Percentiles rank a stretch among this genome's conserved stretches.
Conservation (phyloP, 1,139 yeast genomes). For the Blastobotrys niveus region DNA sequence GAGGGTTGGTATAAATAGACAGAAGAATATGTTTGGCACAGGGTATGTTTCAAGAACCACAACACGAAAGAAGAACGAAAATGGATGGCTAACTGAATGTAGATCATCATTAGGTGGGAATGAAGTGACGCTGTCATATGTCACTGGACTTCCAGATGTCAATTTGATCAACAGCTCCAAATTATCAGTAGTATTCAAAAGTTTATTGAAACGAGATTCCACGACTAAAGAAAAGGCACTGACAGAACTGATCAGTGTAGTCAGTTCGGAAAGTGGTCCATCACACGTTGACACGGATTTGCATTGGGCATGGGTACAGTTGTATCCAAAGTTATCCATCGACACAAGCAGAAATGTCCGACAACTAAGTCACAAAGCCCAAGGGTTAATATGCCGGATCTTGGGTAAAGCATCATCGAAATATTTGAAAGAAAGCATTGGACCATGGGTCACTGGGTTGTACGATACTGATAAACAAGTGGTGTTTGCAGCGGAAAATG, state of each 20-base stretch:
- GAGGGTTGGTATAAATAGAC: not conserved
- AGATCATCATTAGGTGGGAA: conserved; percentile 31
- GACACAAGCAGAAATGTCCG: conserved; percentile 68
- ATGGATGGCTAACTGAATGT: not conserved
- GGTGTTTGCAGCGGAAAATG: conserved; percentile 44
- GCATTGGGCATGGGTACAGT: conserved; percentile 66
- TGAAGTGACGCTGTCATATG: conserved; percentile 65
- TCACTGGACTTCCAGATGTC: conserved; percentile 74
- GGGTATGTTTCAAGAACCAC: conserved; percentile 4
- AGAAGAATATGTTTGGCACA: conserved; percentile 5
- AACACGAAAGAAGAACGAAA: not conserved
- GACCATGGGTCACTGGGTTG: conserved; percentile 65
- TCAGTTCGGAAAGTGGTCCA: conserved; percentile 22
- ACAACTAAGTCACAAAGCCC: conserved; percentile 54
- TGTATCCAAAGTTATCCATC: conserved; percentile 71
- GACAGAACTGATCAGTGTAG: conserved; percentile 43
- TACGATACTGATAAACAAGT: conserved; percentile 66
- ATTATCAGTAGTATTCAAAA: conserved; percentile 62
- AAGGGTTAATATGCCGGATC: conserved; percentile 45
- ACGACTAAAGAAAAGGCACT: conserved; percentile 81
- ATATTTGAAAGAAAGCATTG: conserved; percentile 64
- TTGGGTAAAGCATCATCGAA: conserved; percentile 59
- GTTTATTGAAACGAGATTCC: conserved; percentile 69
- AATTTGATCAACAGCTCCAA: conserved; percentile 52
- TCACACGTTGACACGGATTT: conserved; percentile 41